These are phyloP conservation scores for Pythium phragmiticola DNA, from an alignment of 352 stramenopile species.

Conservation along the genomic window DNA sequence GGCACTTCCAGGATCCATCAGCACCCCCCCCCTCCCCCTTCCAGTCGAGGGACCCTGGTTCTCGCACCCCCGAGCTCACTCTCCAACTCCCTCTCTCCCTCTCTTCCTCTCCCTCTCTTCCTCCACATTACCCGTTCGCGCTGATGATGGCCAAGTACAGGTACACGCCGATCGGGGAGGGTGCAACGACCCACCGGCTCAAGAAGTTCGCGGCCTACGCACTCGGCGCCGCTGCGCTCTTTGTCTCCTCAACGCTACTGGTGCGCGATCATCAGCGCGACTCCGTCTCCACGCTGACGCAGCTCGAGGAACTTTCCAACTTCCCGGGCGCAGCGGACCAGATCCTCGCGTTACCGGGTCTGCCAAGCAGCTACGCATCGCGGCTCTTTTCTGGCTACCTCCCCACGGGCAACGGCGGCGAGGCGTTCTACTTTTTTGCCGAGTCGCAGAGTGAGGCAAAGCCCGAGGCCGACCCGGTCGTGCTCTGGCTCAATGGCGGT, in stretches of 20 bases:
- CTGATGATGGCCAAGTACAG: no score
- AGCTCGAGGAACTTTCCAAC: neutral
- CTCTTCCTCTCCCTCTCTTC: no score
- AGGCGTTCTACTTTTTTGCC: conserved; percentile 69
- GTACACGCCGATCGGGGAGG: no score
- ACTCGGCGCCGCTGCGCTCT: conserved; percentile 24
- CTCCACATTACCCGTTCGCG: no score
- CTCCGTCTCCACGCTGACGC: conserved; percentile 17
- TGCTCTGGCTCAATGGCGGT: conserved; percentile 74
- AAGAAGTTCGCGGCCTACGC: conserved; percentile 15
- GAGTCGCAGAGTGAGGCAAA: conserved; percentile 36
- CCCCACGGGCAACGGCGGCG: conserved; percentile 44
- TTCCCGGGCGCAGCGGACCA: conserved; percentile 46
- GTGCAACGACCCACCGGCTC: conserved; percentile 5
- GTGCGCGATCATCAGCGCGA: no score
- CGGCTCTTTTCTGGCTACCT: conserved; percentile 65
- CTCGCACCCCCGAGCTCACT: no score
- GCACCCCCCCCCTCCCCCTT: no score
- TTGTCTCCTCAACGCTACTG: conserved; percentile 1
- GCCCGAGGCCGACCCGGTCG: conserved; percentile 38
- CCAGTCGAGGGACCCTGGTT: no score
- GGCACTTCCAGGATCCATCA: no score
- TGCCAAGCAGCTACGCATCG: conserved; percentile 44
- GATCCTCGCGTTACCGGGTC: conserved; percentile 42
- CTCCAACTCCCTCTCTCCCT: no score